Conservation (phyloP, 78 protist species). For the Creolimax fragrantissima region DNA sequence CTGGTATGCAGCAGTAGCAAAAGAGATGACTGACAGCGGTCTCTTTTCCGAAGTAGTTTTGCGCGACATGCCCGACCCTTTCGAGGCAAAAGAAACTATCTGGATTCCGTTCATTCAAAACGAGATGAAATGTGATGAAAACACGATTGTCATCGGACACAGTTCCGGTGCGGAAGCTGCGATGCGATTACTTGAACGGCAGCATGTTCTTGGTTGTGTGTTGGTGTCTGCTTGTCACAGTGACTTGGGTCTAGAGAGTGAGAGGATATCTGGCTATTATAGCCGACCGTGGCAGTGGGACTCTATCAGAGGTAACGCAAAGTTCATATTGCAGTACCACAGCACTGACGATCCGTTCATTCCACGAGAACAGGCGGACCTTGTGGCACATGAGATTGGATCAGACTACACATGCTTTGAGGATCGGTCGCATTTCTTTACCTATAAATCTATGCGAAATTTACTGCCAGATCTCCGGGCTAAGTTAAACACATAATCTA, state of each 20-base stretch:
- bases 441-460: no score
- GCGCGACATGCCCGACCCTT: no score
- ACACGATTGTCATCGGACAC: neutral
- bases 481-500: no score
- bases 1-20: no score
- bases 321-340: neutral
- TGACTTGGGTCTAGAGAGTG: neutral
- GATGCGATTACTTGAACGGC: no score
- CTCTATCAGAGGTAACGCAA: neutral
- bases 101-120: neutral
- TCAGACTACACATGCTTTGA: no score
- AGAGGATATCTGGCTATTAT: neutral
- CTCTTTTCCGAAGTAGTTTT: no score
- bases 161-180: neutral
- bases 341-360: neutral
- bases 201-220: neutral
- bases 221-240: neutral
- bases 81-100: neutral
- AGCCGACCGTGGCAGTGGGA: constrained; percentile 13
- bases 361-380: neutral
- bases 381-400: neutral
- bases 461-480: no score
- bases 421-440: no score
- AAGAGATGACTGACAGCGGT: no score
- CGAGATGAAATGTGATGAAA: neutral